Percentiles rank a stretch among this genome's conserved stretches.
These are phyloP conservation scores for Penicillium paradoxum DNA, from an alignment of 495 filamentous ascomycete species.

Conservation along the genomic window DNA sequence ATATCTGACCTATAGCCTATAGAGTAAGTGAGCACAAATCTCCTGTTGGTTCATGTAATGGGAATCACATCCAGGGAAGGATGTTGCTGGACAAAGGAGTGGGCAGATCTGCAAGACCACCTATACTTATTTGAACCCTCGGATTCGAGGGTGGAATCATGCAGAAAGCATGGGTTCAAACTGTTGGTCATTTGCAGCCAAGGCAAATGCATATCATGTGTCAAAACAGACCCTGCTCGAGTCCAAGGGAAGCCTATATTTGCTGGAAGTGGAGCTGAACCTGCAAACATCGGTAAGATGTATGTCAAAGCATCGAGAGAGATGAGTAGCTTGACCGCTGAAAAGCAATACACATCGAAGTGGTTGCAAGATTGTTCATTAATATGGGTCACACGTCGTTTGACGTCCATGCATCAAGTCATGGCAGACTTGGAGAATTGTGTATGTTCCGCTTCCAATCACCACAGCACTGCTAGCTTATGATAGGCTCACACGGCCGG, in stretches of 20 bases:
- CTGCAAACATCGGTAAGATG: conserved; percentile 9
- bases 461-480: not conserved
- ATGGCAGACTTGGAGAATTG: conserved; percentile 3
- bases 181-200: not conserved
- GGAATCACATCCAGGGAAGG: conserved; percentile 17
- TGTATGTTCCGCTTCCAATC: not conserved
- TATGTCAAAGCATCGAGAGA: not conserved
- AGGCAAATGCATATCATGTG: conserved; percentile 10
- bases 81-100: conserved; percentile 12
- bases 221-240: not conserved
- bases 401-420: conserved; percentile 7
- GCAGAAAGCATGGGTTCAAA: not conserved
- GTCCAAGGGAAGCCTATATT: not conserved
- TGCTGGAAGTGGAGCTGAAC: not conserved
- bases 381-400: conserved; percentile 11
- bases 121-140: not conserved
- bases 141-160: conserved; percentile 7
- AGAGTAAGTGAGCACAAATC: conserved; percentile 2
- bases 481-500: not conserved
- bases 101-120: not conserved
- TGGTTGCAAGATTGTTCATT: not conserved
- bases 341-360: not conserved
- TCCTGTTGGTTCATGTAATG: not conserved
- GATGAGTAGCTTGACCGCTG: conserved; percentile 6
- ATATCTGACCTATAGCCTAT: conserved; percentile 7